These are phyloP conservation scores for Sporothrix sp. DNA, from an alignment of 2,329 filamentous ascomycete genomes.

Conservation along the genomic window DNA sequence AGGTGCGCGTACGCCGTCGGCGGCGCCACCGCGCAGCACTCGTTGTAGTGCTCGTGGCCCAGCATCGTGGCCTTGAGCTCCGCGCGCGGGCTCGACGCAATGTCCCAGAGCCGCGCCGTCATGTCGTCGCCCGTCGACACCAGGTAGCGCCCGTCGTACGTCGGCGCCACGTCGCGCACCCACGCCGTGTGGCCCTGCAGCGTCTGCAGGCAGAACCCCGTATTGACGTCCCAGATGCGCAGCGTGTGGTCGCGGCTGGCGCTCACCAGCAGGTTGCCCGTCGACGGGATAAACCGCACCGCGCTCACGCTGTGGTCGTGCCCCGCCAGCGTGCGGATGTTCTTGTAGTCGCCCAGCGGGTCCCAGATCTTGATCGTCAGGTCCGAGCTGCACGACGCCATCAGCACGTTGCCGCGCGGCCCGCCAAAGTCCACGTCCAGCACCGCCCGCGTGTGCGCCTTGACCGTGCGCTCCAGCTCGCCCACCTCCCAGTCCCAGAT, in stretches of 20 bases:
- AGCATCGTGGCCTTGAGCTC: slow-evolving; percentile 72
- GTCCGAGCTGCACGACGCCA: slow-evolving; percentile 77
- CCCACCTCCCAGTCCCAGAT: slow-evolving; percentile 97
- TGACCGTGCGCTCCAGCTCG: slow-evolving; percentile 80
- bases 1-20: slow-evolving; percentile 68
- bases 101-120: slow-evolving; percentile 76
- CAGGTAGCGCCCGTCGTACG: slow-evolving; percentile 72
- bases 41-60: slow-evolving; percentile 77
- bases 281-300: slow-evolving; percentile 76
- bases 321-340: slow-evolving; percentile 80
- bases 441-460: slow-evolving; percentile 83
- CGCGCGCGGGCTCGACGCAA: slow-evolving; percentile 49
- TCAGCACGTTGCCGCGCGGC: slow-evolving; percentile 64
- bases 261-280: slow-evolving; percentile 75
- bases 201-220: slow-evolving; percentile 88
- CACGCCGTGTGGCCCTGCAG: slow-evolving; percentile 76
- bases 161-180: slow-evolving; percentile 82
- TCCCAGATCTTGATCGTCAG: slow-evolving; percentile 95
- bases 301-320: slow-evolving; percentile 89
- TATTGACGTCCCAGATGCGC: slow-evolving; percentile 86
- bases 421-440: slow-evolving; percentile 86
- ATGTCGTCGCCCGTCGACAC: slow-evolving; percentile 76
- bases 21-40: slow-evolving; percentile 82
- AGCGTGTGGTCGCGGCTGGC: slow-evolving; percentile 79
- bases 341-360: slow-evolving; percentile 85